Evolutionary conservation across 768 basidiomycete species (phyloP), one percentile per base, ranked within the genome.

Genomic region (Mycena crocata): DNA sequence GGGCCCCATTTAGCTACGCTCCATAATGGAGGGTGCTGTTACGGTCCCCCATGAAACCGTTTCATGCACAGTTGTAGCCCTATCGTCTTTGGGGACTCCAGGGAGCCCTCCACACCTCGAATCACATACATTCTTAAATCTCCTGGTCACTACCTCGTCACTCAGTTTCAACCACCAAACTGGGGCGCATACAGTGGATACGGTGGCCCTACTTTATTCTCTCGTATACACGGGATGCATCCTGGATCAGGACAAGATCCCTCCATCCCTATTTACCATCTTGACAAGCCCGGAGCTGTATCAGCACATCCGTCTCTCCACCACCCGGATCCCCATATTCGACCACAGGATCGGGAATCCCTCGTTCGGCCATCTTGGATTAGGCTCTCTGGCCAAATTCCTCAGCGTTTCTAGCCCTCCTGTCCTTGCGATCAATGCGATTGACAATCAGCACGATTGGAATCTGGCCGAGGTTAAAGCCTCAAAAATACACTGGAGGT

Each of bases 31-130:
- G 23, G 24, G 44, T 5, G 45, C 30, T 15, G 12, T 6, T 23
- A 32, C 12, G 57, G 57, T 7, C n/a, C 24, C 44, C n/a, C 24
- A 19, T 14, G 57, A 58, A 9, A 21, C 17, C 19, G 57, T 58
- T 58, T 58, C 57, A 19, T 58, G 57, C 32, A 48, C 57, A 3
- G 31, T 58, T 13, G 57, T 58, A 2, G 31, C 57, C 13, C 17
- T 58, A 9, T 23, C 57, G 1, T 9, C 8, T 35, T 19, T 14
- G n/a, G n/a, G n/a, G n/a, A n/a, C n/a, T n/a, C n/a, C n/a, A 31
- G 17, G 32, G 28, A 42, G 28, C 54, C 8, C 17, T 8, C 23
- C 39, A 7, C 19, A 12, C 3, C 26, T 56, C 39, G 15, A 56
- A 10, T 30, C 54, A 2, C 54, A 56, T 40, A 19, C 13, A 15